Base-by-base conservation (phyloP, 108 stramenopile genomes). In the Fragilariopsis cylindrus region DNA sequence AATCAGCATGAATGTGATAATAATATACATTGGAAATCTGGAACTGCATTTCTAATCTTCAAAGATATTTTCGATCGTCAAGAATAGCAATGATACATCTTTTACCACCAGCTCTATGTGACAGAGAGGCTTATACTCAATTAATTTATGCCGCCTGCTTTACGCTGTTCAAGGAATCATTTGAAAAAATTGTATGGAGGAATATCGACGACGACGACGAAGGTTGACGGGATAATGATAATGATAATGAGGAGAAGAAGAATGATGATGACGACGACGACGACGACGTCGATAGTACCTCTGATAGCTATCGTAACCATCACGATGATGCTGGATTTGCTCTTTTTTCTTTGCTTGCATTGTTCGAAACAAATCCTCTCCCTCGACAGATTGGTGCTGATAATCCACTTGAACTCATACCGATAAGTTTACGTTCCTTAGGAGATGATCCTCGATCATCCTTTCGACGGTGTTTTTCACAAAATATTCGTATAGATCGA, bases 341-440 rank as follows among this genome's bases (percentile, higher is more conserved):
- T 18, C 3, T 77, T 3, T 81, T 78, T 69, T 43, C 42, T 19
- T 65, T 85, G 11, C 79, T 69, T 67, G 57, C 77, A 7, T 69
- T 84, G 30, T 81, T 78, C 21, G 77, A 85, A 19, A 85, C 84
- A 8, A 73, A 78, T 73, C 84, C 84, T 5, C 60, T 84, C 18
- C 63, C 60, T 13, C 48, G 57, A 63, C 46, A 68, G 45, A n/a
- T 63, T 15, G 43, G 46, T 4, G 16, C 0, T 3, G 39, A 54
- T 44, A 63, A 66, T 43, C 74, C 69, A 16, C 12, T 70, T n/a
- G 69, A 77, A 40, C 49, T 60, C 11, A 43, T 83, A 46, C 63
- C 77, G 3, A 41, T 72, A 0, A 71, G 77, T 47, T 57, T 78
- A 11, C 63, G 72, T 41, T 57, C 62, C 42, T 30, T 45, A 12